phyloP scores from a whole-genome alignment of 106 monocot genomes.

The Acorus calamus region DNA sequence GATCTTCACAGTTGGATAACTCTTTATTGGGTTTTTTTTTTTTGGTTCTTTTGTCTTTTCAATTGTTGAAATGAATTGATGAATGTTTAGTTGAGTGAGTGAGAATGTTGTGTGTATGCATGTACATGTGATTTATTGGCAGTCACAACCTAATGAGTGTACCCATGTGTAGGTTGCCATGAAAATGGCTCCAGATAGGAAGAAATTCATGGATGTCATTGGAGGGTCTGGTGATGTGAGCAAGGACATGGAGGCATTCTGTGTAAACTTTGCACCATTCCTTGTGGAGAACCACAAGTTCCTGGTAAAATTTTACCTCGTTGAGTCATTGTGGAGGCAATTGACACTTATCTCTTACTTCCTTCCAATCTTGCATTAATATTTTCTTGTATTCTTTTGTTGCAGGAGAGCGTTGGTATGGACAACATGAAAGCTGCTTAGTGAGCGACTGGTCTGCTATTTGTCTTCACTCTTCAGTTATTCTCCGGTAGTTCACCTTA shows the following conservation, averaged over 20 bases:
- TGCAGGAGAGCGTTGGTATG: constrained; percentile 81
- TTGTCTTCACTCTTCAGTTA: background rate
- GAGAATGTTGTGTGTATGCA: no score
- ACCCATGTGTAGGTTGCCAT: constrained; percentile 54
- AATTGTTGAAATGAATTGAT: no score
- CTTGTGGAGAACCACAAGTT: constrained; percentile 85
- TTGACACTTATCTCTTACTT: background rate
- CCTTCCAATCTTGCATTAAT: background rate
- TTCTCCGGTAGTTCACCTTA: no score
- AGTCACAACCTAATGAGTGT: no score
- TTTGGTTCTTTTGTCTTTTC: no score
- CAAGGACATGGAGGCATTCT: constrained; percentile 76
- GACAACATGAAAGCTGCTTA: constrained; percentile 90
- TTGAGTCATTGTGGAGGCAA: background rate
- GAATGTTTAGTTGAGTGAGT: no score
- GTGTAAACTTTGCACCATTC: constrained; percentile 50
- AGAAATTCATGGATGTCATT: constrained; percentile 96
- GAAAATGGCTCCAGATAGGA: constrained; percentile 94
- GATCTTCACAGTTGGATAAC: no score
- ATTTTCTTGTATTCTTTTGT: constrained; percentile 2
- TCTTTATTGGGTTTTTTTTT: no score
- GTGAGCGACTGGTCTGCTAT: background rate
- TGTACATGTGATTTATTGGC: no score
- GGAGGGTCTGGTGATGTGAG: constrained; percentile 71
- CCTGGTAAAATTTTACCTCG: constrained; percentile 28